Evolutionary conservation across 176 grass and related monocot genomes (phyloP).

Genomic region (Lolium rigidum): DNA sequence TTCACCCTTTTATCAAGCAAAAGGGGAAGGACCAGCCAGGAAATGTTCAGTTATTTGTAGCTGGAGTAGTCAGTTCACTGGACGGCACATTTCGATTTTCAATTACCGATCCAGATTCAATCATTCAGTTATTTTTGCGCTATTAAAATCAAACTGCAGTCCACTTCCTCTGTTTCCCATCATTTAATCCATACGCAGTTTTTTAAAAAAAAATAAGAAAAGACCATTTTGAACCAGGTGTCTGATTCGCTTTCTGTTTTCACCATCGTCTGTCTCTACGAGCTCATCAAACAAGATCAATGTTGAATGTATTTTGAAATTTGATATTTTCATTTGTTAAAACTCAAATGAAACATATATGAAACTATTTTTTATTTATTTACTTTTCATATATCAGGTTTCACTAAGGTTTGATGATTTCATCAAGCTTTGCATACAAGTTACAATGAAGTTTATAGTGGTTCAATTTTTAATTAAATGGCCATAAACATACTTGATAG

Average conservation of each 20-base stretch:
- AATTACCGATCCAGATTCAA: too few relatives aligned
- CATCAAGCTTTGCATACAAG: background rate
- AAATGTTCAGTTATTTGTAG: slow-evolving; percentile 30
- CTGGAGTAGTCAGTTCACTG: background rate
- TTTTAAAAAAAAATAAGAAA: background rate
- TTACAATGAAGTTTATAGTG: background rate
- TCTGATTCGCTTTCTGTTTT: background rate
- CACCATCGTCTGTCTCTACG: background rate
- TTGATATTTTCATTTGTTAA: background rate
- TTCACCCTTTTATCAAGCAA: slow-evolving; percentile 30
- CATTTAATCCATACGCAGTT: background rate
- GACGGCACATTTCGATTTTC: background rate
- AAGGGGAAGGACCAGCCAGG: background rate
- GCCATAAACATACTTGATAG: background rate
- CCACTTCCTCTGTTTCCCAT: background rate
- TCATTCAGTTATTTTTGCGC: too few relatives aligned
- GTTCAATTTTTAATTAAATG: background rate
- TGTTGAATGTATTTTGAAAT: background rate
- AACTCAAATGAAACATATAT: background rate
- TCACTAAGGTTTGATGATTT: background rate
- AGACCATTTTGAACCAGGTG: background rate
- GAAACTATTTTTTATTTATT: background rate
- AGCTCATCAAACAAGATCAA: background rate
- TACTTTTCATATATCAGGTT: background rate
- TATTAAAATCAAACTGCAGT: background rate